Evolutionary conservation across 371 early-diverging fungal species (phyloP).

Genomic region (Batkoa obscura): DNA sequence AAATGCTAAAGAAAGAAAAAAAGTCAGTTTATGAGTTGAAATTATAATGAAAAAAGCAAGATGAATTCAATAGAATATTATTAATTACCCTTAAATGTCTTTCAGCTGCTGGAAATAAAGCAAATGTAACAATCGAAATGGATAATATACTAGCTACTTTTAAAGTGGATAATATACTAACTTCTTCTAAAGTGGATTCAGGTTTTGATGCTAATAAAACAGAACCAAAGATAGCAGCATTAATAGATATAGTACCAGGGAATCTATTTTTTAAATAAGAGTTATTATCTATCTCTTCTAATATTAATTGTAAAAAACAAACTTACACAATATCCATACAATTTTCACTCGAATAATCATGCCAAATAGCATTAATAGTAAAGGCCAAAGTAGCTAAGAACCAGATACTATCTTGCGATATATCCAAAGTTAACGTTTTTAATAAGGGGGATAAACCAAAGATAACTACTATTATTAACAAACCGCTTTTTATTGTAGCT

Average conservation of each 20-base stretch:
- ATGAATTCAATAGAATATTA: neutral
- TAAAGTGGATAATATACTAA: conserved; percentile 51
- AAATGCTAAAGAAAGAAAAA: conserved; percentile 47
- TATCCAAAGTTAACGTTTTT: conserved; percentile 78
- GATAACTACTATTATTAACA: conserved; percentile 55
- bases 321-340: conserved; percentile 26
- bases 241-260: conserved; percentile 82
- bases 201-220: conserved; percentile 84
- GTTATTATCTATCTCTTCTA: conserved; percentile 5
- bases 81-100: conserved; percentile 42
- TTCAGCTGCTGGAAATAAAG: conserved; percentile 74
- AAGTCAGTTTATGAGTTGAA: no score
- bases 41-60: conserved; percentile 11
- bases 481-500: conserved; percentile 44
- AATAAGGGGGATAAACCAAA: conserved; percentile 80
- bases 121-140: conserved; percentile 82
- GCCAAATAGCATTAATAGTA: conserved; percentile 64
- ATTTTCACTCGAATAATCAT: conserved; percentile 55
- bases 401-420: conserved; percentile 85
- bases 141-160: conserved; percentile 76
- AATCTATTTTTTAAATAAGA: conserved; percentile 35
- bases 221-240: conserved; percentile 88
- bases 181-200: no score
- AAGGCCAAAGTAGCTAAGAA: conserved; percentile 71
- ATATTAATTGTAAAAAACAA: neutral